Conservation (phyloP, 768 basidiomycete genomes). For the Naganishia onofrii region DNA sequence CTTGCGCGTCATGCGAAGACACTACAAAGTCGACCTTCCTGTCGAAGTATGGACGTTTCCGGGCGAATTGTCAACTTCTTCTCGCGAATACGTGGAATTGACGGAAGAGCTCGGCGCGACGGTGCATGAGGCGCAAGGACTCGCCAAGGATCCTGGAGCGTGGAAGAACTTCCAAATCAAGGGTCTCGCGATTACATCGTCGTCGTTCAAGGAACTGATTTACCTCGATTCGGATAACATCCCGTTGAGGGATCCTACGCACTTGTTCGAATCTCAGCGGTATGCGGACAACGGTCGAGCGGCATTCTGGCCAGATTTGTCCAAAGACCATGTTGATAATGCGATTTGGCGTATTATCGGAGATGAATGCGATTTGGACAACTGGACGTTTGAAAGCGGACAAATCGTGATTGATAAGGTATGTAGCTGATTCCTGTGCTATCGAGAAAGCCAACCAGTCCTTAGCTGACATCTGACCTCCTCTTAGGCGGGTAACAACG, state of each 20-base stretch:
- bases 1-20: slow-evolving; percentile 49
- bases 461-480: background rate
- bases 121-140: slow-evolving; percentile 38
- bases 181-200: slow-evolving; percentile 50
- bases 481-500: slow-evolving; percentile 47
- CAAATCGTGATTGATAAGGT: slow-evolving; percentile 55
- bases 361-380: slow-evolving; percentile 45
- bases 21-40: slow-evolving; percentile 49
- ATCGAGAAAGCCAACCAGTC: background rate
- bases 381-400: slow-evolving; percentile 54
- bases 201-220: slow-evolving; percentile 52
- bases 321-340: slow-evolving; percentile 55
- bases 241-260: slow-evolving; percentile 51
- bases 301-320: slow-evolving; percentile 56
- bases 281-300: slow-evolving; percentile 42
- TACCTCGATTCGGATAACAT: slow-evolving; percentile 56
- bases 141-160: slow-evolving; percentile 20
- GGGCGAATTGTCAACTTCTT: slow-evolving; percentile 44
- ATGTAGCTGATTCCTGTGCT: background rate
- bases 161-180: slow-evolving; percentile 54
- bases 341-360: slow-evolving; percentile 55
- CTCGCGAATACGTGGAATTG: slow-evolving; percentile 14
- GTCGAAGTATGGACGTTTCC: slow-evolving; percentile 55
- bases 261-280: slow-evolving; percentile 51
- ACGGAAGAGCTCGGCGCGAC: slow-evolving; percentile 51